Evolutionary conservation across 2,329 filamentous ascomycete genomes (phyloP).

Genomic region (Alternaria sp.): DNA sequence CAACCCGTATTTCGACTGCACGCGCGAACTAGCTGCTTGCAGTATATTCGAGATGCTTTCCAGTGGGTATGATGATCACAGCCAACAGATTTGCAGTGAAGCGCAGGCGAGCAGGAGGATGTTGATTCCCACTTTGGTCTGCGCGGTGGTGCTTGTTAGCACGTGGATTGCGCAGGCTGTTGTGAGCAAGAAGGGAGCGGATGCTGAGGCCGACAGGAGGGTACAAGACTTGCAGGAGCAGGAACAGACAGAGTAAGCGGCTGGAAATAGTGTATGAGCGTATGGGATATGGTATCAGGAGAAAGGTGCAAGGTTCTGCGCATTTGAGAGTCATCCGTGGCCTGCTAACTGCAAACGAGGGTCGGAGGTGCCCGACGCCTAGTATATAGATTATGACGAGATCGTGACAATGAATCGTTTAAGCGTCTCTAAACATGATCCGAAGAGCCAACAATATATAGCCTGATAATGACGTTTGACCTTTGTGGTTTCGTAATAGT

Average conservation of each 20-base stretch:
- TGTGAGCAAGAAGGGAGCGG: not conserved
- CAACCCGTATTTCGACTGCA: not conserved
- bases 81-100: not conserved
- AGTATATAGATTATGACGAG: not conserved
- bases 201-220: not conserved
- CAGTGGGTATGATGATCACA: not conserved
- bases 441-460: too few relatives aligned
- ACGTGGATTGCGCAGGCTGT: not conserved
- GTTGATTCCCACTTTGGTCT: not conserved
- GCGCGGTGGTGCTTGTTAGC: not conserved
- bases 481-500: too few relatives aligned
- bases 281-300: not conserved
- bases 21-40: constrained; percentile 4
- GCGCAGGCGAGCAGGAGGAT: not conserved
- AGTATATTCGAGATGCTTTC: not conserved
- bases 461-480: too few relatives aligned
- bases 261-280: not conserved
- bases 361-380: not conserved
- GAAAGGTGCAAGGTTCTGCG: not conserved
- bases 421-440: too few relatives aligned
- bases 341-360: not conserved
- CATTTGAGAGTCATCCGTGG: not conserved
- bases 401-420: not conserved
- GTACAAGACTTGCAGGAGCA: not conserved
- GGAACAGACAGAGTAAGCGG: not conserved